Conservation (phyloP, 495 filamentous ascomycete species). For the Xylaria nigripes region DNA sequence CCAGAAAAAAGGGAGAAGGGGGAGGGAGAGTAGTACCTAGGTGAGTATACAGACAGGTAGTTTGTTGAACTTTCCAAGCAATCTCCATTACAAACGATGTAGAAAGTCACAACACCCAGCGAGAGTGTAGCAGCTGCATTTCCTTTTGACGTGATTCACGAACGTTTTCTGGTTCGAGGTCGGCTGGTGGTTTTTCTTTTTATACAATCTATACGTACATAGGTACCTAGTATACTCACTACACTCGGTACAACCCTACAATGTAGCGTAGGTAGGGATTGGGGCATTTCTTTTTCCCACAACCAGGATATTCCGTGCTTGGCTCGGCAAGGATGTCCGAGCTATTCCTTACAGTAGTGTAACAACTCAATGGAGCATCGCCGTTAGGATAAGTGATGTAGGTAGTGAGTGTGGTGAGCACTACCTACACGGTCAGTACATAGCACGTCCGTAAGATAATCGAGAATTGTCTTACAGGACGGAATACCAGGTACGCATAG, state of each 20-base stretch:
- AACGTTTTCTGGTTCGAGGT: neutral
- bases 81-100: too few relatives aligned
- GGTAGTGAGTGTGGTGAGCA: neutral
- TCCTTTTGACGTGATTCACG: neutral
- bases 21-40: too few relatives aligned
- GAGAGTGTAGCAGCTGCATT: too few relatives aligned
- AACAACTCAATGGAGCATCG: constrained; percentile 1
- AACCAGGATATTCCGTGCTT: constrained; percentile 3
- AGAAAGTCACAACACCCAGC: too few relatives aligned
- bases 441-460: too few relatives aligned
- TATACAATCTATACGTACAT: neutral
- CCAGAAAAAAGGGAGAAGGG: too few relatives aligned
- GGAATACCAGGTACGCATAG: too few relatives aligned
- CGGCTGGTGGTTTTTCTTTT: constrained; percentile 1
- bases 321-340: constrained; percentile 9
- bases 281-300: constrained; percentile 1
- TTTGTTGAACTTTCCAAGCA: too few relatives aligned
- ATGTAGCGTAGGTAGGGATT: neutral
- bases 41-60: too few relatives aligned
- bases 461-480: too few relatives aligned
- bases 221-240: neutral
- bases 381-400: neutral
- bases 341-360: neutral
- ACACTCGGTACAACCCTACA: neutral
- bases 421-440: too few relatives aligned